Percentiles rank a stretch among this genome's conserved stretches.
Evolutionary conservation across 805 yeast species (phyloP).

Genomic region (Tetrapisispora taiwanensis): DNA sequence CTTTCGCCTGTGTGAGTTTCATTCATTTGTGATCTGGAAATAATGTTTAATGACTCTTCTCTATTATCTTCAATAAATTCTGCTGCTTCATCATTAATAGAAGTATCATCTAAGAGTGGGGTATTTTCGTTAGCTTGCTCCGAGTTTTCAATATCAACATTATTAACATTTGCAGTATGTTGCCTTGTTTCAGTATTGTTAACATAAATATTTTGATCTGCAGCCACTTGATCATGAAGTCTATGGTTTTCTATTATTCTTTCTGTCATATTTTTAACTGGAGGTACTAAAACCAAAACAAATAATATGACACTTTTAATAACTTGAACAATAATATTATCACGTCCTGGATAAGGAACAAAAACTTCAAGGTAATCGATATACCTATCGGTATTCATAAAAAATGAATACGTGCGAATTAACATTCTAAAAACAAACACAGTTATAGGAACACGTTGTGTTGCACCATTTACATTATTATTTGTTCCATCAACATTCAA

Average conservation of each 20-base stretch:
- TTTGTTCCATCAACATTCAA: neutral
- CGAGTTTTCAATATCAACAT: neutral
- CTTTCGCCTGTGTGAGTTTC: too few species aligned
- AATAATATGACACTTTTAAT: neutral
- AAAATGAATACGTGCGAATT: neutral
- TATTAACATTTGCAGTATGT: neutral
- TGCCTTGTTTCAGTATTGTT: too few species aligned
- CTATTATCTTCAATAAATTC: neutral
- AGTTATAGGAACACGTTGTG: neutral
- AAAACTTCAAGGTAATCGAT: neutral
- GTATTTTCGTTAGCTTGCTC: neutral
- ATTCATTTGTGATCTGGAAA: neutral
- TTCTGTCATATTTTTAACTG: neutral
- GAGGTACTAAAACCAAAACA: conserved; percentile 1
- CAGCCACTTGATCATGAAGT: neutral
- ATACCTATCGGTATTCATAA: neutral
- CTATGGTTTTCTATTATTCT: neutral
- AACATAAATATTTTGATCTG: neutral
- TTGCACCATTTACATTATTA: neutral
- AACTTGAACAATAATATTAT: neutral
- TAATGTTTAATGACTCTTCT: neutral
- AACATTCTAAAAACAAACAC: neutral
- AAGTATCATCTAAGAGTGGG: neutral
- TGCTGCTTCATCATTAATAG: neutral
- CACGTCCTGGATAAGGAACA: conserved; percentile 1